These are phyloP conservation scores for Fragilaria crotonensis DNA, from an alignment of 108 stramenopile genomes.

Conservation along the genomic window DNA sequence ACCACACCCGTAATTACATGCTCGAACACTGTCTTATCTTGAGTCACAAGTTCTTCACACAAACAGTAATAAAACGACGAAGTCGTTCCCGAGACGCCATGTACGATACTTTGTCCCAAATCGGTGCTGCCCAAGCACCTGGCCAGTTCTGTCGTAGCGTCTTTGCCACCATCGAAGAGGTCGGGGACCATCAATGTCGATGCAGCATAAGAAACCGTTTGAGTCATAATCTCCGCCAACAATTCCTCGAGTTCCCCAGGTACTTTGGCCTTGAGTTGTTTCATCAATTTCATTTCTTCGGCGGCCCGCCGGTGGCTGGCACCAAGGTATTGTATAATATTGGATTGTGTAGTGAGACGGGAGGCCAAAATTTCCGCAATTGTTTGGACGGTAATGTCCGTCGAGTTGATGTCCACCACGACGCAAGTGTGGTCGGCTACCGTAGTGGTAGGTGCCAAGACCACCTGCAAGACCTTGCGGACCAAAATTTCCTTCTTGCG, in stretches of 20 bases:
- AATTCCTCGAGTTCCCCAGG: constrained; percentile 33
- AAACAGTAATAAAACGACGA: constrained; percentile 58
- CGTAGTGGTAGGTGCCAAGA: constrained; percentile 9
- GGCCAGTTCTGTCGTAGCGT: constrained; percentile 43
- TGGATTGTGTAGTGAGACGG: constrained; percentile 41
- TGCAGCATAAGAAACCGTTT: constrained; percentile 74
- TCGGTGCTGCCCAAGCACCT: constrained; percentile 33
- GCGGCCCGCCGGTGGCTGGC: constrained; percentile 47
- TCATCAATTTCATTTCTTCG: constrained; percentile 53
- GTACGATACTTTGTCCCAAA: constrained; percentile 36
- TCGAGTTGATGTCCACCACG: constrained; percentile 21
- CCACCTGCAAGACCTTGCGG: constrained; percentile 39
- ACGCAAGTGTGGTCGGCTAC: constrained; percentile 23
- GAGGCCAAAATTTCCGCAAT: constrained; percentile 70
- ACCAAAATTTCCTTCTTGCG: constrained; percentile 56
- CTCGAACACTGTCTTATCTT: constrained; percentile 48
- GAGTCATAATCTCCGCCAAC: constrained; percentile 47
- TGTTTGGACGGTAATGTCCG: constrained; percentile 22
- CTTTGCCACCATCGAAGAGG: constrained; percentile 56
- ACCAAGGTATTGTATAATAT: constrained; percentile 50
- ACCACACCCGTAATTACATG: constrained; percentile 38
- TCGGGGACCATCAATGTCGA: constrained; percentile 68
- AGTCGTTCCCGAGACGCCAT: constrained; percentile 47
- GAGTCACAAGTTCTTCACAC: constrained; percentile 64
- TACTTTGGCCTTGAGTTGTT: constrained; percentile 6